Evolutionary conservation across 2,329 filamentous ascomycete genomes (phyloP).

Genomic region (Torrubiellomyces zombiae): DNA sequence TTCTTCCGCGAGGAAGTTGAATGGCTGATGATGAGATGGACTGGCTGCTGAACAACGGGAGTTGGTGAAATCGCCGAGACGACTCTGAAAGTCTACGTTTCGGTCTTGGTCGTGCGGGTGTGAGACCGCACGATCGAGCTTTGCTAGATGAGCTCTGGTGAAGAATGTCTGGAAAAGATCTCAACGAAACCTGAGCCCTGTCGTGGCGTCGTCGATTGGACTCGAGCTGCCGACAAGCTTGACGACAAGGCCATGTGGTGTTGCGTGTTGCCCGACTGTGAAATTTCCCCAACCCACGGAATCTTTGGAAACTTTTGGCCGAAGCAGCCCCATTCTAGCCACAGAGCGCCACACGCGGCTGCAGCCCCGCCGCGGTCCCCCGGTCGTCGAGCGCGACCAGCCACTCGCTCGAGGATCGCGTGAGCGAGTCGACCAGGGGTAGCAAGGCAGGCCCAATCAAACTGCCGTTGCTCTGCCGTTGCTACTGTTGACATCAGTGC

Average conservation of each 20-base stretch:
- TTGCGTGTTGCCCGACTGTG: slow-evolving; percentile 2
- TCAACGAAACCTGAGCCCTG: too few relatives aligned
- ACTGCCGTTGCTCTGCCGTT: slow-evolving; percentile 38
- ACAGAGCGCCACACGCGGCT: slow-evolving; percentile 9
- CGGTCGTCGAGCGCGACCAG: slow-evolving; percentile 9
- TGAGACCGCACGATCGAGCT: too few relatives aligned
- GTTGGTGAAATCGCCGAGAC: too few relatives aligned
- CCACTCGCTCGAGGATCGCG: slow-evolving; percentile 11
- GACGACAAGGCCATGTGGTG: slow-evolving; percentile 1
- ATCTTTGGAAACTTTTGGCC: slow-evolving; percentile 11
- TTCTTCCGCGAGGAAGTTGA: too few relatives aligned
- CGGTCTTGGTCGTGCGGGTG: too few relatives aligned
- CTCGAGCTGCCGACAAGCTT: too few relatives aligned
- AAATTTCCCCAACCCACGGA: slow-evolving; percentile 14
- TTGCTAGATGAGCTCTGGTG: too few relatives aligned
- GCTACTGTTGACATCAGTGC: slow-evolving; percentile 29
- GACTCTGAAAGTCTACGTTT: too few relatives aligned
- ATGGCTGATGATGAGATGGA: too few relatives aligned
- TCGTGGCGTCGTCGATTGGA: too few relatives aligned
- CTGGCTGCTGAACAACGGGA: too few relatives aligned
- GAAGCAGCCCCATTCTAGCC: slow-evolving; percentile 4
- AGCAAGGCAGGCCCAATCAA: slow-evolving; percentile 26
- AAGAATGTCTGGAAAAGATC: too few relatives aligned
- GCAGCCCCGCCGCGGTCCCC: slow-evolving; percentile 1
- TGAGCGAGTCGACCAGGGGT: slow-evolving; percentile 7